Evolutionary conservation across 176 grass and related monocot genomes (phyloP), one percentile per base, ranked within the genome.

Genomic region (Secale cereale): DNA sequence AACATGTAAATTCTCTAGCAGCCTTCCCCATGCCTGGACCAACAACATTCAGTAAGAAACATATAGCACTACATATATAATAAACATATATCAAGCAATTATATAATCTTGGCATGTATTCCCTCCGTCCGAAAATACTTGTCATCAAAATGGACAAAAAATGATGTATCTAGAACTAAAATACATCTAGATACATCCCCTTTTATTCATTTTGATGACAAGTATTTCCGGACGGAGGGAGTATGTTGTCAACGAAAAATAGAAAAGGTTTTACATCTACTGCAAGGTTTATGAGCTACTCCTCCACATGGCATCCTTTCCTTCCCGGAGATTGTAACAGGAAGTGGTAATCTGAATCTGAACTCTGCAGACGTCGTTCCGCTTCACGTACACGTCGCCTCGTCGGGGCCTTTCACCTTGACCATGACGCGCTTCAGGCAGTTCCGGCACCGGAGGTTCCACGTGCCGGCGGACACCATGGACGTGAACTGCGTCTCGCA

Each of bases 401-500:
- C 27, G 0, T 76, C 73, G 31, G 65, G 46, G 2, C 80, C 31
- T 57, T 57, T 68, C 46, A 70, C 65, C 65, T 82, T 15, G 31
- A 82, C 45, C 22, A 82, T 57, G 80, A 5, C 50, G 46, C 5
- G 14, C 79, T 81, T 70, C 20, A 32, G 30, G 45, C 79, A 82
- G 12, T 33, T 32, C 30, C 54, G 33, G 79, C 79, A 82, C 14
- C 2, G 27, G 46, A 82, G 65, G 14, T 32, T 46, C 30, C 65
- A 82, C 9, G n/a, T 26, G 22, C 65, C 79, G 30, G 13, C 22
- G 22, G 30, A 37, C 29, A 82, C 79, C 79, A 37, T 82, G 4
- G 79, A 70, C 30, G 22, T 23, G 65, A 70, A 70, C 79, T 70
- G 79, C 79, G 13, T 29, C 65, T 50, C 65, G 65, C 65, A 81